A percentile compares a stretch with the other conserved stretches of the same genome.
These are phyloP conservation scores for Eucalyptus marginata DNA, from an alignment of 345 rosid genomes.

Conservation along the genomic window DNA sequence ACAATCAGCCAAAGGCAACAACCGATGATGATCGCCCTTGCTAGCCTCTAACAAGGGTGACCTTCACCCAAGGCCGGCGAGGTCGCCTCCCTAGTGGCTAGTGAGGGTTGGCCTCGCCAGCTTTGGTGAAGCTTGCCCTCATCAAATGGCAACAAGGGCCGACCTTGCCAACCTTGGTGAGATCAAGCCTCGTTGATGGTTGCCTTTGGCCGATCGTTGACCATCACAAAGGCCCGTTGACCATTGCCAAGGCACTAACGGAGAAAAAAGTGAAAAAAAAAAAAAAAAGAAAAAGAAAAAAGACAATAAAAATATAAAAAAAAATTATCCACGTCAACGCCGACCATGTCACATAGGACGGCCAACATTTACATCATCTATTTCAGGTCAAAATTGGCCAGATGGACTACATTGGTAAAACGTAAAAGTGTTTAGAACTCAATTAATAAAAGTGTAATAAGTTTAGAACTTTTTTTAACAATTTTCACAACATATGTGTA, in stretches of 20 bases:
- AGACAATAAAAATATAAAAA: not conserved
- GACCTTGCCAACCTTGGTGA: not conserved
- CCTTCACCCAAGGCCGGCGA: too few species aligned
- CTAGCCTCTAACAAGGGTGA: not conserved
- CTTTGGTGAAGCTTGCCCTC: not conserved
- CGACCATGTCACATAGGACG: fast-evolving
- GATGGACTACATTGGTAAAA: too few species aligned
- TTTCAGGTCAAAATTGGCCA: not conserved
- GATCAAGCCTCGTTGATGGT: not conserved
- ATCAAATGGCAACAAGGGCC: not conserved
- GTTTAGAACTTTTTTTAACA: too few species aligned
- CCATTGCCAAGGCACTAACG: fast-evolving
- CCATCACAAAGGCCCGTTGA: not conserved
- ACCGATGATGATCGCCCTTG: not conserved
- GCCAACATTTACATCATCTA: not conserved
- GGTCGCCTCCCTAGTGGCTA: not conserved
- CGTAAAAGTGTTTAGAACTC: too few species aligned
- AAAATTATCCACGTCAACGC: fast-evolving
- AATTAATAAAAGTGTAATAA: too few species aligned
- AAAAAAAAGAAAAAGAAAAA: too few species aligned
- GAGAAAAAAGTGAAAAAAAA: too few species aligned
- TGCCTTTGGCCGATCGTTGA: fast-evolving
- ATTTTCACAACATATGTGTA: not conserved
- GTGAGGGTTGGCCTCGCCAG: not conserved
- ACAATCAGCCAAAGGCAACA: not conserved